phyloP scores from a whole-genome alignment of 2,329 filamentous ascomycete species.

The Microsporum audouinii region DNA sequence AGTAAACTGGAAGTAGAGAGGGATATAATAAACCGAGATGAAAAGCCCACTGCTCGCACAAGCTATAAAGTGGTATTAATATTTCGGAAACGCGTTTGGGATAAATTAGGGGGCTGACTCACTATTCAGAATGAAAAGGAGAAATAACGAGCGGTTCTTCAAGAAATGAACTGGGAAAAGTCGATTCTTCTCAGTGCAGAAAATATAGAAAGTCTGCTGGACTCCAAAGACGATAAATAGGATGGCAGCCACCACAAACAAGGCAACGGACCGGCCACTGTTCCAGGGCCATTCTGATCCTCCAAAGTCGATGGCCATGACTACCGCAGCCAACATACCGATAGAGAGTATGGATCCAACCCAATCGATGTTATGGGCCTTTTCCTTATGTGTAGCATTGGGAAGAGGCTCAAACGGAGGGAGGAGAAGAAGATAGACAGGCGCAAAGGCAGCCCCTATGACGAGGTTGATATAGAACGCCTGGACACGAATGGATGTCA shows the following conservation, averaged over 20 bases:
- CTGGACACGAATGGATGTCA: slow-evolving; percentile 16
- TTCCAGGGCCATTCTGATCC: slow-evolving; percentile 41
- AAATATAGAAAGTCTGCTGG: slow-evolving; percentile 33
- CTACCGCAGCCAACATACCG: slow-evolving; percentile 29
- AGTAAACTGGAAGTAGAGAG: slow-evolving; percentile 45
- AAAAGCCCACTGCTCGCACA: background rate
- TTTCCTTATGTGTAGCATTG: slow-evolving; percentile 14
- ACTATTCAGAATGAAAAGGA: background rate
- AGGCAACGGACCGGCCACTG: slow-evolving; percentile 34
- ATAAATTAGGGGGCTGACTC: background rate
- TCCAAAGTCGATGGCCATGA: slow-evolving; percentile 42
- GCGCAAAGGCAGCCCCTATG: slow-evolving; percentile 33
- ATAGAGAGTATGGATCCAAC: slow-evolving; percentile 35
- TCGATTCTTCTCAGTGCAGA: slow-evolving; percentile 35
- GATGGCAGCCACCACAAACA: slow-evolving; percentile 39
- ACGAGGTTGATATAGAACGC: slow-evolving; percentile 44
- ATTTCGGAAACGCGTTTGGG: background rate
- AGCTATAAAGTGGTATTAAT: background rate
- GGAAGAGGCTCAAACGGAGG: slow-evolving; percentile 18
- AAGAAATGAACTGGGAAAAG: slow-evolving; percentile 43
- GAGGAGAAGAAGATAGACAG: slow-evolving; percentile 36
- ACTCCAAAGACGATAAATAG: slow-evolving; percentile 35
- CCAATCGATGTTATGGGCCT: slow-evolving; percentile 30
- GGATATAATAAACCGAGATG: slow-evolving; percentile 40
- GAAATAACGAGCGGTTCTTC: background rate